A percentile compares a stretch with the other conserved stretches of the same genome.
Conservation (phyloP, 2,329 filamentous ascomycete genomes). For the Penicillium palitans region DNA sequence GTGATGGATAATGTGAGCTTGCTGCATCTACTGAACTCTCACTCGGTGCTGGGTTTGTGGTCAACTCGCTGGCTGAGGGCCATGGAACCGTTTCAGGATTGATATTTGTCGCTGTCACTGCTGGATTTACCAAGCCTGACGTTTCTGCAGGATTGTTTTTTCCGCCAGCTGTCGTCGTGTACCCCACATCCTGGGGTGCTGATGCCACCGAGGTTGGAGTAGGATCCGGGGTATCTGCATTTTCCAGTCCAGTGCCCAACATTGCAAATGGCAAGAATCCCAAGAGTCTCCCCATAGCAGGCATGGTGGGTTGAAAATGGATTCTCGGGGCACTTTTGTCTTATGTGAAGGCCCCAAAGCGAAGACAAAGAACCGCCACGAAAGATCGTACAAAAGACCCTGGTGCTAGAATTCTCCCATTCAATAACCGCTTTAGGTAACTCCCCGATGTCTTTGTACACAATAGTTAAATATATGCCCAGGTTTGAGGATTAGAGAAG, state of each 20-base stretch:
- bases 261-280: neutral
- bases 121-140: neutral
- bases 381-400: neutral
- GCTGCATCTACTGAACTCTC: neutral
- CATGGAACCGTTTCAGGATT: neutral
- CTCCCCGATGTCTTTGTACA: neutral
- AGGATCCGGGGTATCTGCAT: neutral
- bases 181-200: neutral
- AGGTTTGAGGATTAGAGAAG: neutral
- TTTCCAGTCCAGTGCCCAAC: neutral
- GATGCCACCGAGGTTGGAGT: neutral
- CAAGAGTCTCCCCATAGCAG: neutral
- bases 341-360: slow-evolving; percentile 4
- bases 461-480: neutral
- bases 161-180: neutral
- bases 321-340: neutral
- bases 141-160: neutral
- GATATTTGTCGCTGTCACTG: neutral
- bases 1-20: neutral
- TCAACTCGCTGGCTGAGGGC: neutral
- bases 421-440: neutral
- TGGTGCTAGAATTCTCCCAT: neutral
- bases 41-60: neutral
- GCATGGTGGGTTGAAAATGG: neutral
- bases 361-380: neutral